A percentile compares a stretch with the other conserved stretches of the same genome.
phyloP scores from a whole-genome alignment of 1,284 basidiomycete species.

The Ustilago nuda region DNA sequence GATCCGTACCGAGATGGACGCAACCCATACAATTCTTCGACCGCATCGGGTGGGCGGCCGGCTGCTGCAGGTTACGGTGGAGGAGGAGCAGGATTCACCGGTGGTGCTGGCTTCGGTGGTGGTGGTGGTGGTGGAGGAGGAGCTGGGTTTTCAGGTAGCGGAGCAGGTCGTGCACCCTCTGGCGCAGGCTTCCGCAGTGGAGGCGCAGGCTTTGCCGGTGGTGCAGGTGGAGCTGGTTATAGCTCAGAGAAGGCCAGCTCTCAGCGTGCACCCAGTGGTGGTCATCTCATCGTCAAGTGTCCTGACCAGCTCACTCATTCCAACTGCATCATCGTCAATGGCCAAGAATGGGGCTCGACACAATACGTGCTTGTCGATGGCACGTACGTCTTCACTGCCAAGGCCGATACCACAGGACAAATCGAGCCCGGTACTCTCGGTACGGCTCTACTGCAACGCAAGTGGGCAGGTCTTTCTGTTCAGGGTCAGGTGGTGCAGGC shows the following conservation, averaged over 20 bases:
- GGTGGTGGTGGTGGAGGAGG: slow-evolving; percentile 1
- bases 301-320: slow-evolving; percentile 57
- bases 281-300: slow-evolving; percentile 55
- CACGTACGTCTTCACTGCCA: slow-evolving; percentile 63
- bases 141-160: slow-evolving; percentile 26
- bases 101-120: slow-evolving; percentile 28
- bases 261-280: slow-evolving; percentile 16
- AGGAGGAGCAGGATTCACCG: slow-evolving; percentile 35
- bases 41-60: slow-evolving; percentile 24
- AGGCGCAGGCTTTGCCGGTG: slow-evolving; percentile 28
- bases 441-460: slow-evolving; percentile 59
- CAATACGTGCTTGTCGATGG: slow-evolving; percentile 65
- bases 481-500: slow-evolving; percentile 61
- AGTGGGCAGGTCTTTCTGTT: slow-evolving; percentile 65
- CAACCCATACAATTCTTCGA: slow-evolving; percentile 30
- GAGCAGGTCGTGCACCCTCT: slow-evolving; percentile 16
- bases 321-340: slow-evolving; percentile 64
- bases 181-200: slow-evolving; percentile 29
- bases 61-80: slow-evolving; percentile 31
- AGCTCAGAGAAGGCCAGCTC: slow-evolving; percentile 34
- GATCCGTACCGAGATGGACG: slow-evolving; percentile 25
- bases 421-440: slow-evolving; percentile 61
- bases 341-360: slow-evolving; percentile 64
- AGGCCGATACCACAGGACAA: slow-evolving; percentile 53
- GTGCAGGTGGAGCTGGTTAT: slow-evolving; percentile 37